These are phyloP conservation scores for Hawksworthiomyces lignivorus DNA, from an alignment of 2,329 filamentous ascomycete species.

Conservation along the genomic window DNA sequence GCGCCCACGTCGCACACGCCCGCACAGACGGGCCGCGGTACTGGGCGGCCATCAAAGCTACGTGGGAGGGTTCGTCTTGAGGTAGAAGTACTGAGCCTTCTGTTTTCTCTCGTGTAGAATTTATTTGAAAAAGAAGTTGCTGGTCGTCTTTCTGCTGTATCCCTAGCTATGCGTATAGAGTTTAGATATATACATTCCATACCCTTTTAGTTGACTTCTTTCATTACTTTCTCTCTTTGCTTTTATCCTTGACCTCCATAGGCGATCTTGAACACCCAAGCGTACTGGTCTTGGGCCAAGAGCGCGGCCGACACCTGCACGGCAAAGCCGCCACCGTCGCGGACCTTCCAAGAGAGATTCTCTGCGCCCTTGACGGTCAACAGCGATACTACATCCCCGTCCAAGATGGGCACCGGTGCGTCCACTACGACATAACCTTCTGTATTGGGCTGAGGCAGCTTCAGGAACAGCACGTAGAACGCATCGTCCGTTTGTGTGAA, in stretches of 20 bases:
- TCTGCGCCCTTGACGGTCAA: slow-evolving; percentile 20
- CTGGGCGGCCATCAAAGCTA: slow-evolving; percentile 38
- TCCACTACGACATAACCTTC: slow-evolving; percentile 22
- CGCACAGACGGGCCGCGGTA: slow-evolving; percentile 39
- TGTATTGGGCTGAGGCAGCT: slow-evolving; percentile 20
- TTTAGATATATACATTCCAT: background rate
- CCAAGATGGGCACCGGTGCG: slow-evolving; percentile 33
- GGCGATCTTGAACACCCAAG: slow-evolving; percentile 35
- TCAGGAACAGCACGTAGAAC: slow-evolving; percentile 33
- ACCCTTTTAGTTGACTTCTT: too few relatives aligned
- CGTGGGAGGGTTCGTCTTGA: slow-evolving; percentile 43
- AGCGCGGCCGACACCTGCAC: slow-evolving; percentile 21
- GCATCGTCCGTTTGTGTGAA: slow-evolving; percentile 39
- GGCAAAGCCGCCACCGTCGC: background rate
- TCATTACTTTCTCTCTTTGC: background rate
- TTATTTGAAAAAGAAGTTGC: too few relatives aligned
- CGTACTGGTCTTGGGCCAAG: slow-evolving; percentile 25
- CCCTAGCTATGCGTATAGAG: background rate
- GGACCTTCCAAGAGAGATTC: slow-evolving; percentile 18
- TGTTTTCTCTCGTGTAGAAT: background rate
- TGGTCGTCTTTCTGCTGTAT: background rate
- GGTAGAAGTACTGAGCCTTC: too few relatives aligned
- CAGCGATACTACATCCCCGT: slow-evolving; percentile 34
- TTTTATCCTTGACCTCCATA: background rate
- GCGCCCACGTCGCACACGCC: slow-evolving; percentile 44